Percentiles rank a stretch among this genome's conserved stretches.
phyloP scores from a whole-genome alignment of 164 flowering plant species.

The Malania oleifera region DNA sequence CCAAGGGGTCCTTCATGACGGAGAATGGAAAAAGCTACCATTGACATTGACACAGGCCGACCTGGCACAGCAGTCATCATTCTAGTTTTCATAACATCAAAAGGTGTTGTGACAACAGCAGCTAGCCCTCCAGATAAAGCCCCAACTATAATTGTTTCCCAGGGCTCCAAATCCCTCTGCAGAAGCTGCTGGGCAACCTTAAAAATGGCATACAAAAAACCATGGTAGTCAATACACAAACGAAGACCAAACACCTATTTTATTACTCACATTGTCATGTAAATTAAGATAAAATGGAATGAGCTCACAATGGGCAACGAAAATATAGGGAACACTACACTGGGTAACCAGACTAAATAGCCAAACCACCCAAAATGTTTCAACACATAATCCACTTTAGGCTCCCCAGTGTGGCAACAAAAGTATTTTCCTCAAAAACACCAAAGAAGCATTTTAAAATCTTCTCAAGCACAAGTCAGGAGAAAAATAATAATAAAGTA shows the following conservation, averaged over 20 bases:
- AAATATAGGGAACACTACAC: too few relatives aligned
- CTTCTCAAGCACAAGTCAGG: too few relatives aligned
- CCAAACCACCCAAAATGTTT: too few relatives aligned
- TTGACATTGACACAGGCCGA: constrained; percentile 58
- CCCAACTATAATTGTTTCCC: constrained; percentile 91
- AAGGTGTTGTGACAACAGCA: constrained; percentile 90
- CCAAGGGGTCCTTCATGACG: constrained; percentile 90
- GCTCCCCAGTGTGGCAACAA: too few relatives aligned
- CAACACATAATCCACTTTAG: too few relatives aligned
- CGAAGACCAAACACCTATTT: background rate
- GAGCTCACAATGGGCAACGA: too few relatives aligned
- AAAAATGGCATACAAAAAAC: background rate
- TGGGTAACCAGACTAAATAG: too few relatives aligned
- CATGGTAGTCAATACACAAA: background rate
- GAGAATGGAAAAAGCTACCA: constrained; percentile 73
- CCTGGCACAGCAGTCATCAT: constrained; percentile 96
- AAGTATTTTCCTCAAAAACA: too few relatives aligned
- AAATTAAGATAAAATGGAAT: too few relatives aligned
- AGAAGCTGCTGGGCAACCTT: constrained; percentile 63
- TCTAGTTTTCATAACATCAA: constrained; percentile 96
- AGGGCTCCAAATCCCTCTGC: constrained; percentile 83
- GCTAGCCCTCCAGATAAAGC: constrained; percentile 93
- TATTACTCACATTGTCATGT: background rate
- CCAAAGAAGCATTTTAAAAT: too few relatives aligned
- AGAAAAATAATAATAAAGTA: too few relatives aligned